A percentile compares a stretch with the other conserved stretches of the same genome.
Evolutionary conservation across 1,139 yeast species (phyloP).

Genomic region (Geotrichum candidum): DNA sequence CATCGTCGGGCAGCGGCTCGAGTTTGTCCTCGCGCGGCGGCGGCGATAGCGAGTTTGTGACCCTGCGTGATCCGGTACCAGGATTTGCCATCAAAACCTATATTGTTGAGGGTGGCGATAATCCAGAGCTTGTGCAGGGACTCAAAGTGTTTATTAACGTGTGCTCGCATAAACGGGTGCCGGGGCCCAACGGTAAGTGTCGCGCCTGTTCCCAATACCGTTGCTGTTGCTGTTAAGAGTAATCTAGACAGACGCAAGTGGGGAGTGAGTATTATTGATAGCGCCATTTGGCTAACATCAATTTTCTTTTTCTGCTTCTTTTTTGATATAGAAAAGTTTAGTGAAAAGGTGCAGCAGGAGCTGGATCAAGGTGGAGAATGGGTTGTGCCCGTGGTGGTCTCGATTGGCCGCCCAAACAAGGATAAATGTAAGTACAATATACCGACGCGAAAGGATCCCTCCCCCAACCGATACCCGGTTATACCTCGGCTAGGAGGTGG

Average conservation of each 20-base stretch:
- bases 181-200: constrained; percentile 40
- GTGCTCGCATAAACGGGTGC: constrained; percentile 61
- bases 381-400: constrained; percentile 77
- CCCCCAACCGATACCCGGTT: too few relatives aligned
- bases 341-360: constrained; percentile 55
- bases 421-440: constrained; percentile 44
- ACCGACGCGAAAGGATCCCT: background rate
- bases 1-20: background rate
- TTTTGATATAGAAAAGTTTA: constrained; percentile 40
- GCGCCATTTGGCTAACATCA: background rate
- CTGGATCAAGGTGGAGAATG: constrained; percentile 50
- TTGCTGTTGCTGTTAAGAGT: background rate
- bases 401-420: constrained; percentile 45
- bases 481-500: too few relatives aligned
- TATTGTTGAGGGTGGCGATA: constrained; percentile 37
- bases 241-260: too few relatives aligned
- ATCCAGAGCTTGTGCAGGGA: constrained; percentile 32
- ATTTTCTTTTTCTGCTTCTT: background rate
- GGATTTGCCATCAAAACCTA: constrained; percentile 63
- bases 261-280: too few relatives aligned
- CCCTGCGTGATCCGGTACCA: constrained; percentile 10
- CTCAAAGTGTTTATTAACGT: constrained; percentile 75
- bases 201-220: constrained; percentile 11
- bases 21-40: background rate
- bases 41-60: constrained; percentile 7